Evolutionary conservation across 2,329 filamentous ascomycete species (phyloP), one percentile per base, ranked within the genome.

Genomic region (Pyrenophora tritici-repentis): DNA sequence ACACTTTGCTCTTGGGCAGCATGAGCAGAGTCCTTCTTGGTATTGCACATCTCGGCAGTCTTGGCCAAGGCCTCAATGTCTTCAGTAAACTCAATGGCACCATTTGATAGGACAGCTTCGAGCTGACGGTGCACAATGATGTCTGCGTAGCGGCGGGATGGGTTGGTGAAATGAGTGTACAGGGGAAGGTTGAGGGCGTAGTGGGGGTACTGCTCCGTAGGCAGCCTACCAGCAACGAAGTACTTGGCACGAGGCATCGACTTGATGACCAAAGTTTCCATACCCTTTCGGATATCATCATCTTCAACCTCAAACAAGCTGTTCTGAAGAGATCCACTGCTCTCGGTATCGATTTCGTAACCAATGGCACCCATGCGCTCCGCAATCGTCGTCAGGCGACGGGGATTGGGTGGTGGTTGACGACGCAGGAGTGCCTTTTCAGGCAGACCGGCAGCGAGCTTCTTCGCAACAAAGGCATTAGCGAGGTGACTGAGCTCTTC

Each of bases 1-100:
- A 99, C 91, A 74, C 94, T 97, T 78, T 99, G 94, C 75, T 99
- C 94, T 74, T 99, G 94, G 12, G 94, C 94, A 68, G 91, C 94
- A 77, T 96, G 93, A 1, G 94, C 91, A 10, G 92, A 97, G 72
- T 99, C 94, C 76, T 97, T 99, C 86, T 97, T 99, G 71, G 90
- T 96, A 79, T 99, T 99, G 82, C 91, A 96, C 63, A 90, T 86
- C 75, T 99, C 94, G 7, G 92, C 89, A 42, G 89, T 96, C 84
- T 97, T 99, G 66, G 86, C 86, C 35, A 99, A 80, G 50, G 81
- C 87, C 71, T 99, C 94, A 54, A 94, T 75, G 56, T 99, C 94
- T 62, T 99, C 94, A 4, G 79, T 86, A 73, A 94, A 97, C 67
- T 97, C 91, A 40, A 90, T 82, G 56, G 87, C 83, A 57, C 89